Evolutionary conservation across 176 grass and related monocot genomes (phyloP).

Genomic region (Zizania latifolia): DNA sequence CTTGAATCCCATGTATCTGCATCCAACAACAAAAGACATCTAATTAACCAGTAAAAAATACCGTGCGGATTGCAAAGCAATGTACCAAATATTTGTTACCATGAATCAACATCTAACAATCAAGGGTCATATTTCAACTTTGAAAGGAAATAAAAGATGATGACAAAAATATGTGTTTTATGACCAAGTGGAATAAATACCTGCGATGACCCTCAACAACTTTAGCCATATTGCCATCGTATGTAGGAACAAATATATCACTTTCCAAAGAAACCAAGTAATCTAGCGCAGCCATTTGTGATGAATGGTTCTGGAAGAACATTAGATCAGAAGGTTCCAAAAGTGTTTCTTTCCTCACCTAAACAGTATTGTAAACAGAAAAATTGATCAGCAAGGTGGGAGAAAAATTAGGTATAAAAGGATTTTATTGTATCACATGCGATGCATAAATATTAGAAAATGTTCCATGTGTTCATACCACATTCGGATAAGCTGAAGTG

Average conservation of each 20-base stretch:
- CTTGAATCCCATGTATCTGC: slow-evolving; percentile 87
- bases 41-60: neutral
- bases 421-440: neutral
- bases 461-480: slow-evolving; percentile 44
- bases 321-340: slow-evolving; percentile 65
- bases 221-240: slow-evolving; percentile 97
- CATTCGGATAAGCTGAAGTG: slow-evolving; percentile 70
- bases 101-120: neutral
- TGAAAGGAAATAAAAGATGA: neutral
- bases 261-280: slow-evolving; percentile 92
- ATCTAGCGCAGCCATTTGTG: slow-evolving; percentile 96
- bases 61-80: neutral
- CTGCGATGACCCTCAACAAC: slow-evolving; percentile 95
- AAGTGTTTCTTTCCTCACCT: slow-evolving; percentile 92
- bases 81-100: neutral
- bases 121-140: neutral
- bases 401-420: neutral
- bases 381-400: neutral
- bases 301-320: slow-evolving; percentile 96
- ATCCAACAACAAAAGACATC: neutral
- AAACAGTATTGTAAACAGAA: neutral
- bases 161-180: neutral
- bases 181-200: slow-evolving; percentile 30
- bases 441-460: neutral
- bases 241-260: slow-evolving; percentile 90